phyloP scores from a whole-genome alignment of 805 yeast genomes.

The Hanseniaspora valbyensis region DNA sequence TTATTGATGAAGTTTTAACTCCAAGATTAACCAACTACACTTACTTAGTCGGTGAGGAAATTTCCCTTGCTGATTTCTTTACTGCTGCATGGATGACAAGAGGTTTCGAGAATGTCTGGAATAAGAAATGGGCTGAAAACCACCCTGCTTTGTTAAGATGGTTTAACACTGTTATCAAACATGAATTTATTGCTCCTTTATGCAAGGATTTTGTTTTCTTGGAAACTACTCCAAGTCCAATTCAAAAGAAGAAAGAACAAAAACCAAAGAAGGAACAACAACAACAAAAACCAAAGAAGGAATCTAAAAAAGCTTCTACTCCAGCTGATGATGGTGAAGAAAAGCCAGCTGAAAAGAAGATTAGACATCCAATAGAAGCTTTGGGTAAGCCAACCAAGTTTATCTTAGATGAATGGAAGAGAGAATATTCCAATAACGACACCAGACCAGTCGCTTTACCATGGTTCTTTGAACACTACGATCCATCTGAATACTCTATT shows the following conservation, averaged over 20 bases:
- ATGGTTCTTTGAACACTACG: constrained; percentile 92
- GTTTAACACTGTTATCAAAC: constrained; percentile 47
- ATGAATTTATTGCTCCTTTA: constrained; percentile 39
- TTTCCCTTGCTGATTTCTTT: constrained; percentile 33
- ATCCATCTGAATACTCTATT: constrained; percentile 83
- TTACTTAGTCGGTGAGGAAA: constrained; percentile 61
- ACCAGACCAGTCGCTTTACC: constrained; percentile 87
- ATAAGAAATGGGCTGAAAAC: constrained; percentile 48
- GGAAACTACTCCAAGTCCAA: constrained; percentile 46
- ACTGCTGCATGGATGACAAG: constrained; percentile 20
- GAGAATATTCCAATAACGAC: constrained; percentile 89
- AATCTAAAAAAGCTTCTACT: constrained; percentile 32
- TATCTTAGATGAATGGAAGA: constrained; percentile 79
- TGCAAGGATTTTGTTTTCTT: constrained; percentile 45
- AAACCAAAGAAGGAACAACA: constrained; percentile 33
- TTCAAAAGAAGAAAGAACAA: constrained; percentile 66
- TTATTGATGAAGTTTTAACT: constrained; percentile 38
- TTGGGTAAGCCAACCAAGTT: constrained; percentile 59
- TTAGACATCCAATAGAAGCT: constrained; percentile 80
- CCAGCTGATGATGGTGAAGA: constrained; percentile 19
- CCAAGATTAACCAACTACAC: constrained; percentile 51
- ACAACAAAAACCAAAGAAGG: constrained; percentile 32
- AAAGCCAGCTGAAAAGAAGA: constrained; percentile 37
- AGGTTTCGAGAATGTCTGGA: constrained; percentile 43
- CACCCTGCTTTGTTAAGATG: constrained; percentile 63